Percentiles rank a stretch among this genome's conserved stretches.
Evolutionary conservation across 2,329 filamentous ascomycete species (phyloP).

Genomic region (Fusarium haematococcum): DNA sequence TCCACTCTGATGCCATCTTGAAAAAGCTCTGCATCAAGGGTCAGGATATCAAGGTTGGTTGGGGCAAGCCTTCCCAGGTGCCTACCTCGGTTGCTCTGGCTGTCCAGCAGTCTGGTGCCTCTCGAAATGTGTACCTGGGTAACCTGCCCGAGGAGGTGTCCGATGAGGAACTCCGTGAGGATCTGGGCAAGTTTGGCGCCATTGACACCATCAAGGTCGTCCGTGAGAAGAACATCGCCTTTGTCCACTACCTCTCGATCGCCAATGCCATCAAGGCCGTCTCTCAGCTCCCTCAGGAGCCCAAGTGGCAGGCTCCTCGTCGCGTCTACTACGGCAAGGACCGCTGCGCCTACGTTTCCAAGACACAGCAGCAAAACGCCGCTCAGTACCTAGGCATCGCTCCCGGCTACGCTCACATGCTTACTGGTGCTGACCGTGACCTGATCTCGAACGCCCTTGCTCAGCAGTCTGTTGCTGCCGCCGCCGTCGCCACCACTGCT

Average conservation of each 20-base stretch:
- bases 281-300: constrained; percentile 92
- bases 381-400: constrained; percentile 98
- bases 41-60: constrained; percentile 99
- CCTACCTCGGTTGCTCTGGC: constrained; percentile 97
- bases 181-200: constrained; percentile 93
- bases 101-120: constrained; percentile 96
- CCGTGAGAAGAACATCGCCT: constrained; percentile 96
- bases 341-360: constrained; percentile 97
- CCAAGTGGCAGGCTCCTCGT: constrained; percentile 95
- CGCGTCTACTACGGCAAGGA: constrained; percentile 99
- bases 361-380: constrained; percentile 99
- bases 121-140: constrained; percentile 95
- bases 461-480: constrained; percentile 96
- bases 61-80: constrained; percentile 98
- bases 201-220: constrained; percentile 99
- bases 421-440: constrained; percentile 95
- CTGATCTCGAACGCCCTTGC: constrained; percentile 96
- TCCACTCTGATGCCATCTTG: constrained; percentile 99
- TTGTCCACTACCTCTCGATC: constrained; percentile 97
- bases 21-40: constrained; percentile 99
- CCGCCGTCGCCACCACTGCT: constrained; percentile 94
- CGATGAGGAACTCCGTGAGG: constrained; percentile 93
- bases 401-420: constrained; percentile 93
- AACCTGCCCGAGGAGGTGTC: constrained; percentile 90
- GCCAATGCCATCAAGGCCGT: constrained; percentile 99